Conservation (phyloP, 1,139 yeast genomes). For the Meyerozyma sp. region DNA sequence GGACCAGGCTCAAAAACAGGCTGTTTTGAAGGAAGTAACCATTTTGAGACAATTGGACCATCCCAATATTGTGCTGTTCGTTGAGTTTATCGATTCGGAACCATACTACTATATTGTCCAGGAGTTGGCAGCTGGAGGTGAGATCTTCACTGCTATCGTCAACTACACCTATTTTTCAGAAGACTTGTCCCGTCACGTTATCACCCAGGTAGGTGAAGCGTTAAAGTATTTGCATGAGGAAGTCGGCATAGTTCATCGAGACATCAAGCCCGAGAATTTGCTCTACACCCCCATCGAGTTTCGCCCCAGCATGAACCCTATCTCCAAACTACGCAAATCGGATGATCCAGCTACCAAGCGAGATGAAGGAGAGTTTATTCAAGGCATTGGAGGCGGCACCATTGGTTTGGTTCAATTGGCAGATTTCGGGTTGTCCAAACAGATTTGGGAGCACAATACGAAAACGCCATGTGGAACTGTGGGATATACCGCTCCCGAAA, state of each 20-base stretch:
- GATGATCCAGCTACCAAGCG: slow-evolving; percentile 44
- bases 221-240: slow-evolving; percentile 50
- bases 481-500: slow-evolving; percentile 61
- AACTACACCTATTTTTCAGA: slow-evolving; percentile 53
- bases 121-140: slow-evolving; percentile 52
- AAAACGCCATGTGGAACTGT: slow-evolving; percentile 64
- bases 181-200: slow-evolving; percentile 48
- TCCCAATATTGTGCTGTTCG: slow-evolving; percentile 43
- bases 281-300: slow-evolving; percentile 60
- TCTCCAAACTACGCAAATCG: slow-evolving; percentile 34
- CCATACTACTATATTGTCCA: slow-evolving; percentile 49
- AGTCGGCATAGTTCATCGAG: slow-evolving; percentile 53
- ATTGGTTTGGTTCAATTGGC: slow-evolving; percentile 51
- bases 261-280: slow-evolving; percentile 53
- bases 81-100: slow-evolving; percentile 45
- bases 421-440: slow-evolving; percentile 55
- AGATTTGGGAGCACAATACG: slow-evolving; percentile 53
- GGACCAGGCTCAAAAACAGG: slow-evolving; percentile 49
- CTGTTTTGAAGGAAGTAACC: slow-evolving; percentile 54
- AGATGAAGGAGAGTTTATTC: slow-evolving; percentile 48
- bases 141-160: slow-evolving; percentile 52
- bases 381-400: slow-evolving; percentile 47
- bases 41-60: slow-evolving; percentile 53
- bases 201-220: slow-evolving; percentile 45
- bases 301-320: slow-evolving; percentile 32